Base-by-base conservation (phyloP, 495 filamentous ascomycete genomes). In the Viridothelium virens region DNA sequence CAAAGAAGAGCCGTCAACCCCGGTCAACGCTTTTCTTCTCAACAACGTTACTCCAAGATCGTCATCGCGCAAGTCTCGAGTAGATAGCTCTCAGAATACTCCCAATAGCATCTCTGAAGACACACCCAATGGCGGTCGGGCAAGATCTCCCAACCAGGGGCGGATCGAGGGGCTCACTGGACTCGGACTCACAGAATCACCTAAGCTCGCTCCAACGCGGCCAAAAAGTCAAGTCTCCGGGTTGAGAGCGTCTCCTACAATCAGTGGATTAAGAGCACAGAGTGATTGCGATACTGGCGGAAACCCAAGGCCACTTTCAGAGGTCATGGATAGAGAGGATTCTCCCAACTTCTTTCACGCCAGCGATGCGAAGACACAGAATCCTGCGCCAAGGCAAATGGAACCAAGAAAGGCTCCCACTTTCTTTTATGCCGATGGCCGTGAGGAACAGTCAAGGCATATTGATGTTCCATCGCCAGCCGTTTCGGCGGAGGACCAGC, bases 11-110 rank as follows among this genome's bases (percentile, higher is more conserved):
- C 62, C 70, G 34, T 61, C 71, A 16, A 73, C 74, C 5, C 74
- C 74, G 2, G 67, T 67, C 61, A 74, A 71, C n/a, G 33, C 74
- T 63, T 74, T 73, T 41, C 61, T 75, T 3, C 75, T 41, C 59
- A 68, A 61, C 67, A 77, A 79, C 63, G 65, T 79, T 69, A 79
- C 77, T 5, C 77, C 77, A 1, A 70, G 77, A 18, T 78, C 76
- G 2, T 77, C 76, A 11, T 69, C 75, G 18, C 69, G 77, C 44
- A 77, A 73, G 56, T 75, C 75, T 34, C 71, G 76, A 63, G 73
- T 72, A 2, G 68, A 70, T 63, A 76, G 74, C 64, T 31, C 65
- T 4, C 62, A 69, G 14, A 70, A 71, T 11, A 77, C 77, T 2
- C 76, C 75, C 2, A 69, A 48, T 62, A 36, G 53, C 14, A 14